These are phyloP conservation scores for Penicillium aurantiogriseum DNA, from an alignment of 2,329 filamentous ascomycete species.

Conservation along the genomic window DNA sequence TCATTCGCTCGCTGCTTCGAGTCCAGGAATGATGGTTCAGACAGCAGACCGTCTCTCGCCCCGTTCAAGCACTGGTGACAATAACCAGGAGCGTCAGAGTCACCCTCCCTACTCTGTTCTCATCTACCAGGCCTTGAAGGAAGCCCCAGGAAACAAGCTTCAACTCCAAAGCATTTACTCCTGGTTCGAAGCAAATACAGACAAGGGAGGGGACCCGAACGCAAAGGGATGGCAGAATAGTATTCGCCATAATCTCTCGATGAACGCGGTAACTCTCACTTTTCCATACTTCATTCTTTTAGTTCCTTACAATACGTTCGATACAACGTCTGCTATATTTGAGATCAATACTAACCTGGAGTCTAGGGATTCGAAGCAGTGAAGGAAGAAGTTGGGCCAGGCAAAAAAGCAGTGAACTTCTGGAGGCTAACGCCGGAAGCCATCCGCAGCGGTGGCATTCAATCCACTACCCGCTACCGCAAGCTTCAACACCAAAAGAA, in stretches of 20 bases:
- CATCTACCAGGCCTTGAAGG: constrained; percentile 73
- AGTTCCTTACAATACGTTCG: constrained; percentile 7
- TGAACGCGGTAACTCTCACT: constrained; percentile 70
- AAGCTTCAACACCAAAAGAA: constrained; percentile 47
- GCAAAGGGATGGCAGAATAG: constrained; percentile 89
- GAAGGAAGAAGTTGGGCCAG: constrained; percentile 48
- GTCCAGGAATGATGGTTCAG: constrained; percentile 3
- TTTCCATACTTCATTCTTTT: neutral
- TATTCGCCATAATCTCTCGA: constrained; percentile 91
- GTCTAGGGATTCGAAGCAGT: constrained; percentile 52
- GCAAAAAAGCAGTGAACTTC: constrained; percentile 63
- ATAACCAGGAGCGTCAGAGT: constrained; percentile 31
- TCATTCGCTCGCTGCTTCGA: constrained; percentile 9
- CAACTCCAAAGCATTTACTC: constrained; percentile 82
- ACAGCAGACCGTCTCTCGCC: constrained; percentile 25
- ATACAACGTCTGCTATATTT: neutral
- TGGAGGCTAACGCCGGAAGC: constrained; percentile 77
- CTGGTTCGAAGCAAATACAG: constrained; percentile 82
- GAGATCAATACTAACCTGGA: neutral
- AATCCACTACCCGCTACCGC: constrained; percentile 80
- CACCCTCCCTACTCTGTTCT: constrained; percentile 77
- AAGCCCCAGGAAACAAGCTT: constrained; percentile 66
- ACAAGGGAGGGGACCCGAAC: constrained; percentile 62
- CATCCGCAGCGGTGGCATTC: constrained; percentile 63
- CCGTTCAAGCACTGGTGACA: constrained; percentile 15